A percentile compares a stretch with the other conserved stretches of the same genome.
Conservation (phyloP, 2,329 filamentous ascomycete species). For the Neospermospora avenae region DNA sequence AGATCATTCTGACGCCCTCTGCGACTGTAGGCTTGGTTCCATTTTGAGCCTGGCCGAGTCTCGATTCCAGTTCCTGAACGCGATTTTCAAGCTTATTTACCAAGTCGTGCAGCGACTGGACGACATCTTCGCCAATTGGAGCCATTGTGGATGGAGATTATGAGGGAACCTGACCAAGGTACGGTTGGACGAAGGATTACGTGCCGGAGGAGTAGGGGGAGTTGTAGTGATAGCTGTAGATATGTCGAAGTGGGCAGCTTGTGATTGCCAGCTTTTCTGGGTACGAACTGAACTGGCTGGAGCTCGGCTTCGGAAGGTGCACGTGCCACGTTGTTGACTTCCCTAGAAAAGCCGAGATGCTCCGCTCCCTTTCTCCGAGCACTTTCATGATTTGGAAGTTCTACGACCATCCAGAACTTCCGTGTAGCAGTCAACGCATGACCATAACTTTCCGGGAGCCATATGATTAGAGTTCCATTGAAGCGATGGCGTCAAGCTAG, state of each 20-base stretch:
- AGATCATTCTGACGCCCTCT: constrained; percentile 84
- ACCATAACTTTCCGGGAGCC: neutral
- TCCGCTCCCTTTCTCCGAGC: too few relatives aligned
- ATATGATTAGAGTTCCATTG: neutral
- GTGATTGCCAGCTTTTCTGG: constrained; percentile 17
- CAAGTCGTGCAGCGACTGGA: constrained; percentile 80
- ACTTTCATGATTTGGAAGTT: too few relatives aligned
- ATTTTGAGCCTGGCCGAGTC: constrained; percentile 53
- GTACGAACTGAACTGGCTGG: constrained; percentile 11
- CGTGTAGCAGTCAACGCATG: neutral
- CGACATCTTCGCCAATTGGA: constrained; percentile 74
- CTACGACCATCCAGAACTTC: too few relatives aligned
- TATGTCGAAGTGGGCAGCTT: neutral
- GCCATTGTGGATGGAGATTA: constrained; percentile 63
- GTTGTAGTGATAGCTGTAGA: constrained; percentile 8
- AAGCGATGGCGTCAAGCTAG: neutral
- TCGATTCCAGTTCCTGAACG: constrained; percentile 79
- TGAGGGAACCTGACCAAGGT: constrained; percentile 31
- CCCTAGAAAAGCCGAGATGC: too few relatives aligned
- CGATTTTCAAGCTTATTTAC: constrained; percentile 81
- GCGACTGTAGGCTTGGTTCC: constrained; percentile 51
- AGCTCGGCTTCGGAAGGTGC: too few relatives aligned
- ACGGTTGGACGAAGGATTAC: constrained; percentile 10
- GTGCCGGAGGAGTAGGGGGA: constrained; percentile 2
- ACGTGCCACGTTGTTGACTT: too few relatives aligned